Evolutionary conservation across 2,329 filamentous ascomycete species (phyloP).

Genomic region (Esteya vermicola): DNA sequence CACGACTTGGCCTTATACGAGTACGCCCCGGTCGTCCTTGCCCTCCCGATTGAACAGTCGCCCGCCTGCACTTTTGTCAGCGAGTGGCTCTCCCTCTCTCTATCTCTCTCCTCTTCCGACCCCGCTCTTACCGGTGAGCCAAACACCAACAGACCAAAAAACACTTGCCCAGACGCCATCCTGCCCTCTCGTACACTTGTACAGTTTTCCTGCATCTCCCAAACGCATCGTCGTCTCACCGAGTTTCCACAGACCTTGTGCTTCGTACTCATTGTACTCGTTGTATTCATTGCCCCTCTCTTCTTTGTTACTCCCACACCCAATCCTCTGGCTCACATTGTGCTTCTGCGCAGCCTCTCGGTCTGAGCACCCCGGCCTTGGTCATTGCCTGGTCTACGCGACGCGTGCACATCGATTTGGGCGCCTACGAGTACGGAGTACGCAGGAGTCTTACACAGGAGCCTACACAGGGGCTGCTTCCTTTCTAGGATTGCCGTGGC

Average conservation of each 20-base stretch:
- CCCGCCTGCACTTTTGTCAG: constrained; percentile 1
- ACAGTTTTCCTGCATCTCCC: not conserved
- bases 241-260: not conserved
- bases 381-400: too few relatives aligned
- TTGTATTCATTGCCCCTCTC: not conserved
- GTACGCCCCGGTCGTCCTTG: not conserved
- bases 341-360: too few relatives aligned
- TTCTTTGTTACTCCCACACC: too few relatives aligned
- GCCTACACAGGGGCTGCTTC: too few relatives aligned
- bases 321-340: constrained; percentile 1
- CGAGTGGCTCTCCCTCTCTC: constrained; percentile 6
- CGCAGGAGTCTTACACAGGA: too few relatives aligned
- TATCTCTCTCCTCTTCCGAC: too few relatives aligned
- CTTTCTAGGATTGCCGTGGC: too few relatives aligned
- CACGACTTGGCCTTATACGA: too few relatives aligned
- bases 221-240: constrained; percentile 2
- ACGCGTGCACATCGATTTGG: too few relatives aligned
- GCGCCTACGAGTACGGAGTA: too few relatives aligned
- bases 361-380: too few relatives aligned
- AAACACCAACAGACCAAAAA: not conserved
- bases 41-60: constrained; percentile 1
- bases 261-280: not conserved
- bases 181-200: too few relatives aligned
- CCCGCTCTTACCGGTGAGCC: constrained; percentile 6
- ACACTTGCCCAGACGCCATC: not conserved